Evolutionary conservation across 352 stramenopile genomes (phyloP).

Genomic region (Peronospora destructor): DNA sequence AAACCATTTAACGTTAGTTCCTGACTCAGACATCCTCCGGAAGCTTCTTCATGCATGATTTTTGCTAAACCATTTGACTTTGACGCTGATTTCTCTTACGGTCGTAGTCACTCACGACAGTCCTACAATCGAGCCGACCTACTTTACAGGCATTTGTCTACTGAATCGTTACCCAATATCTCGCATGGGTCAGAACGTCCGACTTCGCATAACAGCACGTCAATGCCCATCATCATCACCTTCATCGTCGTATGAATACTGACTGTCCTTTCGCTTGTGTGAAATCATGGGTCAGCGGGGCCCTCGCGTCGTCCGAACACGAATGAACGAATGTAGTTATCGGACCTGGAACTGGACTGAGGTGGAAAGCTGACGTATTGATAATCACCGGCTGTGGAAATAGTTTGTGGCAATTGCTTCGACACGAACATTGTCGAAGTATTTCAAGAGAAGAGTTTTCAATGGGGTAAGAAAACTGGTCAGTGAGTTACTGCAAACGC

Average conservation of each 20-base stretch:
- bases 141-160: background rate
- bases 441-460: background rate
- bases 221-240: conserved; percentile 1
- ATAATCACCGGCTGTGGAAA: background rate
- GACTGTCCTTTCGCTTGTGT: background rate
- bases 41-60: background rate
- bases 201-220: conserved; percentile 1
- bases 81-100: background rate
- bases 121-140: background rate
- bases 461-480: background rate
- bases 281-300: background rate
- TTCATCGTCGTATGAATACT: conserved; percentile 11
- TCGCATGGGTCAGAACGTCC: conserved; percentile 8
- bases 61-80: background rate
- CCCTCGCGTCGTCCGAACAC: background rate
- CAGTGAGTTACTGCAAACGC: background rate
- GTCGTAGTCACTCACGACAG: background rate
- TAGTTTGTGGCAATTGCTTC: conserved; percentile 7
- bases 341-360: conserved; percentile 1
- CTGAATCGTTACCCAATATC: conserved; percentile 13
- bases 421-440: conserved; percentile 1
- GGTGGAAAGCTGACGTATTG: no score
- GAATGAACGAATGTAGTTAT: background rate
- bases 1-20: background rate
- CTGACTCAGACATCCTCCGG: background rate